Percentiles rank a stretch among this genome's conserved stretches.
Evolutionary conservation across 1,139 yeast genomes (phyloP).

Genomic region (Blastobotrys aristatus): DNA sequence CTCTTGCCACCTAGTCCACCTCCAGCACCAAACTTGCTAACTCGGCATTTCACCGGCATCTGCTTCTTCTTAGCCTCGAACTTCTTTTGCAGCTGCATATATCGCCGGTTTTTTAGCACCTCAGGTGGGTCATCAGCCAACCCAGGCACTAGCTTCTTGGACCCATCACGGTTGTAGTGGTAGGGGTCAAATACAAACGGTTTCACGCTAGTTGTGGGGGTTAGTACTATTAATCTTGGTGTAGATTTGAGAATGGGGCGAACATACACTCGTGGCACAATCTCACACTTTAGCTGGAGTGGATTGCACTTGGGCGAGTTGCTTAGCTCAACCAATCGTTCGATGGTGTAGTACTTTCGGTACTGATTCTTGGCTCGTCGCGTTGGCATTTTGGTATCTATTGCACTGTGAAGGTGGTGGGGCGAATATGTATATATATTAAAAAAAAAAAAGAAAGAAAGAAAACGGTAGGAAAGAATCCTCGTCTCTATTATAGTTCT

Average conservation of each 20-base stretch:
- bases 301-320: neutral
- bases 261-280: slow-evolving; percentile 2
- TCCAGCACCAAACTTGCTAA: neutral
- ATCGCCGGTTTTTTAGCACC: neutral
- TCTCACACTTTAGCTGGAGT: neutral
- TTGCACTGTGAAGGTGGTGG: neutral
- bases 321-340: neutral
- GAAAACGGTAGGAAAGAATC: neutral
- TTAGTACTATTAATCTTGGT: neutral
- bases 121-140: slow-evolving; percentile 10
- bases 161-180: slow-evolving; percentile 9
- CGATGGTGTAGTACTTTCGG: neutral
- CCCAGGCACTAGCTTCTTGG: slow-evolving; percentile 5
- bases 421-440: neutral
- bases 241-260: neutral
- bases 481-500: too few species aligned
- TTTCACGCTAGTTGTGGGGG: slow-evolving; percentile 1
- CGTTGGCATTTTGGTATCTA: too few species aligned
- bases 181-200: slow-evolving; percentile 12
- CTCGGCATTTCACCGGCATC: neutral
- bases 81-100: neutral
- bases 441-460: neutral
- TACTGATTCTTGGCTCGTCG: neutral
- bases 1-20: neutral
- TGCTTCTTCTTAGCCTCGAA: neutral